phyloP scores from a whole-genome alignment of 176 grass and related monocot species.

The Oryza australiensis region DNA sequence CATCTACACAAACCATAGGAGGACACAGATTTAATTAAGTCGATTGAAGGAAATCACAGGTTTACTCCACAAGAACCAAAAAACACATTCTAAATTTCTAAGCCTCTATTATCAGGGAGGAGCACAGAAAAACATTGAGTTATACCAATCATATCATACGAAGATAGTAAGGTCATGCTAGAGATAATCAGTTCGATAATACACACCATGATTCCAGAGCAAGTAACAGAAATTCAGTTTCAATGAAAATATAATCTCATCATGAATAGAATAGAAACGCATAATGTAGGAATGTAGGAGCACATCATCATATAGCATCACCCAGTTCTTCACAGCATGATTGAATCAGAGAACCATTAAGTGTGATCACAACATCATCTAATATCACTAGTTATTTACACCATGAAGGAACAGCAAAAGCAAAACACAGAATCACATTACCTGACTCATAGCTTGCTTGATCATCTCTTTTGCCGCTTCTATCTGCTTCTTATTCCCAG shows the following conservation, averaged over 20 bases:
- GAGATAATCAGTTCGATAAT: not conserved
- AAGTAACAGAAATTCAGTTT: constrained; percentile 19
- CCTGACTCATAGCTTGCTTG: constrained; percentile 89
- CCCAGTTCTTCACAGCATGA: not conserved
- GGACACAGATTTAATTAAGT: not conserved
- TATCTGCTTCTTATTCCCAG: constrained; percentile 91
- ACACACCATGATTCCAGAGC: constrained; percentile 17
- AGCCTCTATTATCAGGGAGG: not conserved
- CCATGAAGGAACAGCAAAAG: not conserved
- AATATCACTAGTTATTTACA: constrained; percentile 14
- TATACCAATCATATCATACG: not conserved
- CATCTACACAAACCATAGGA: not conserved
- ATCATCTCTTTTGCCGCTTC: constrained; percentile 90
- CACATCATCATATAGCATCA: constrained; percentile 8
- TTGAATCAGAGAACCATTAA: constrained; percentile 4
- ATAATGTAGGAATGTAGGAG: not conserved
- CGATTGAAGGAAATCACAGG: constrained; percentile 8
- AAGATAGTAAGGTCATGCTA: not conserved
- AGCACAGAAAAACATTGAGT: not conserved
- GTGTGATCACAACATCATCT: constrained; percentile 1
- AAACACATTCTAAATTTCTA: not conserved
- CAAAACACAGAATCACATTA: constrained; percentile 34
- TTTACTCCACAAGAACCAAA: constrained; percentile 15
- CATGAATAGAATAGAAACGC: not conserved
- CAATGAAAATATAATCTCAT: not conserved